Base-by-base conservation (phyloP, 2,329 filamentous ascomycete species). In the Chrysosporium queenslandicum region DNA sequence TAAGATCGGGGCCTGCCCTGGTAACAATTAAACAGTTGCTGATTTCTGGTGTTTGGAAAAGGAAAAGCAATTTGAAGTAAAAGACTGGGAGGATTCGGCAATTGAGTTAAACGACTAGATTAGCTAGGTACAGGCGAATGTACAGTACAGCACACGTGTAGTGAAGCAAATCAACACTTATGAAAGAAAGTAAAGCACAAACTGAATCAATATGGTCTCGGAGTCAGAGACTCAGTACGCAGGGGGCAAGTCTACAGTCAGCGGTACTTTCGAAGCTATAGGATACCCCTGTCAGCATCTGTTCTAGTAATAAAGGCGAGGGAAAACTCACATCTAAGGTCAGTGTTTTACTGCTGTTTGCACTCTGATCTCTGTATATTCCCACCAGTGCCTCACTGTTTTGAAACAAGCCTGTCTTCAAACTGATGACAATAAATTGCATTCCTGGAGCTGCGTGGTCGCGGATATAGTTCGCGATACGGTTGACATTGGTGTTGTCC, bases 391-490 rank as follows among this genome's bases (percentile, higher is more conserved):
- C 94, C 76, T 98, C 90, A 64, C 88, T 95, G 68, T 94, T 87
- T 71, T 98, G 90, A 73, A 97, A 98, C 53, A 98, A 75, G 1
- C 89, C 90, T 0, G 89, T 86, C 78, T 98, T 98, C 66, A 98
- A 77, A 72, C 83, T 89, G 68, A 98, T 98, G 59, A 98, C 92
- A 56, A 98, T 94, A 61, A 98, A 98, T 68, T 98, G 92, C 89
- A 97, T 97, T 12, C 94, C 94, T 1, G 92, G 92, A 0, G 88
- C 87, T 0, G 90, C 87, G 69, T 98, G 90, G 64, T 94, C 88
- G 34, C 85, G 81, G 56, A 98, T 94, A 65, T 98, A 98, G 68
- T 92, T 92, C 58, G 91, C 92, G 69, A 98, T 90, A 66, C 94
- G 89, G 60, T 88, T 85, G 5, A 97, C 92, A 62, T 98, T 98